phyloP scores from a whole-genome alignment of 176 grass and related monocot genomes.

The Tuctoria greenei region DNA sequence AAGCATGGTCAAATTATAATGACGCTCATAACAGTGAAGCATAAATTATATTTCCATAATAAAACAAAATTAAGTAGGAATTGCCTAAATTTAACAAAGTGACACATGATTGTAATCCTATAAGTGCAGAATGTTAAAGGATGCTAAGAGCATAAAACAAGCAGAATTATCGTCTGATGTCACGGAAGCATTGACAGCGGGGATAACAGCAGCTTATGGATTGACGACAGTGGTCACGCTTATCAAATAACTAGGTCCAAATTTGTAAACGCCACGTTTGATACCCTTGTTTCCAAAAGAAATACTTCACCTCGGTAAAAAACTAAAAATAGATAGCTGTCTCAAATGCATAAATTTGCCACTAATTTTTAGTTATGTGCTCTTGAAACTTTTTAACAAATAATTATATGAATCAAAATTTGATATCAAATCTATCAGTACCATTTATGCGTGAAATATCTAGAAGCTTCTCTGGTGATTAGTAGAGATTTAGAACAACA shows the following conservation, averaged over 20 bases:
- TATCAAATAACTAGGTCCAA: neutral
- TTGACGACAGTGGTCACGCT: neutral
- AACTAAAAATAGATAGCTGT: neutral
- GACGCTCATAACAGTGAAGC: neutral
- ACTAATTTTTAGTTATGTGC: neutral
- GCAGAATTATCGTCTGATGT: neutral
- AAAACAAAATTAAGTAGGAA: neutral
- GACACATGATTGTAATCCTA: neutral
- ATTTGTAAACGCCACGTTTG: neutral
- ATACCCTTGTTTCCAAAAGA: neutral
- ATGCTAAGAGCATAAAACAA: slow-evolving; percentile 11
- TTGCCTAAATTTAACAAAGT: neutral
- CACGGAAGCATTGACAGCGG: neutral
- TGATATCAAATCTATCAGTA: neutral
- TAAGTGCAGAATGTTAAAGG: neutral
- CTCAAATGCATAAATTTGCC: neutral
- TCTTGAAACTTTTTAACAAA: neutral
- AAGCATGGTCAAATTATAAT: neutral
- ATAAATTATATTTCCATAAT: slow-evolving; percentile 2
- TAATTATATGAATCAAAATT: neutral
- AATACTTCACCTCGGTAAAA: neutral
- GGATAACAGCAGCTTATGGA: neutral
- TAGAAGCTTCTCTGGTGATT: neutral
- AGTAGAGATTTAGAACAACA: neutral
- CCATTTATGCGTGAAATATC: neutral